Evolutionary conservation across 2,329 filamentous ascomycete genomes (phyloP).

Genomic region (Penicillium hordei): DNA sequence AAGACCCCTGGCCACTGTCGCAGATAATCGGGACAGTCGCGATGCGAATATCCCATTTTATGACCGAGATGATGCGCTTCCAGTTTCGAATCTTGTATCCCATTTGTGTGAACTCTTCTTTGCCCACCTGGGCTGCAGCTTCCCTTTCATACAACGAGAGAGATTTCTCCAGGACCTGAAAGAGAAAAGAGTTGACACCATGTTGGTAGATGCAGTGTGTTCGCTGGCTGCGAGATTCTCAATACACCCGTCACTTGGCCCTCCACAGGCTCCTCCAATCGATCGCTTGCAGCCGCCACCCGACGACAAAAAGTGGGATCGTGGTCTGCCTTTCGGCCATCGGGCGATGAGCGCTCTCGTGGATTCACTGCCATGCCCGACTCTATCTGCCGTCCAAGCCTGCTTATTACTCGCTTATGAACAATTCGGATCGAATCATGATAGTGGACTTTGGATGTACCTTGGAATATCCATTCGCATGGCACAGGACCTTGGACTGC

Average conservation of each 20-base stretch:
- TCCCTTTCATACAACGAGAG: slow-evolving; percentile 73
- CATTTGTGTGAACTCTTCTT: slow-evolving; percentile 81
- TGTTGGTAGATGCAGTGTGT: slow-evolving; percentile 83
- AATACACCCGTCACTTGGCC: slow-evolving; percentile 53
- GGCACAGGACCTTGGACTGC: slow-evolving; percentile 75
- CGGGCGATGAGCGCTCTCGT: slow-evolving; percentile 79
- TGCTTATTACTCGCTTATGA: slow-evolving; percentile 83
- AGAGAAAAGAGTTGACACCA: slow-evolving; percentile 78
- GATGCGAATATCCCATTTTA: slow-evolving; percentile 65
- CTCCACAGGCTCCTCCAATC: slow-evolving; percentile 53
- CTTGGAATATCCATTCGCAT: slow-evolving; percentile 82
- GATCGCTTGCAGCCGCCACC: slow-evolving; percentile 36
- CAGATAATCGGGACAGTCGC: slow-evolving; percentile 31
- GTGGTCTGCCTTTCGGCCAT: slow-evolving; percentile 75
- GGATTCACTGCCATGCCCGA: slow-evolving; percentile 79
- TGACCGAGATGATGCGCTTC: slow-evolving; percentile 67
- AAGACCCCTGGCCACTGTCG: slow-evolving; percentile 19
- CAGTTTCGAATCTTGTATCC: slow-evolving; percentile 72
- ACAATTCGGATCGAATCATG: slow-evolving; percentile 82
- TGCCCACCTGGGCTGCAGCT: slow-evolving; percentile 77
- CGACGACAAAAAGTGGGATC: slow-evolving; percentile 57
- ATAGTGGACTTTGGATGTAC: slow-evolving; percentile 93
- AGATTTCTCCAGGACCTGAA: slow-evolving; percentile 73
- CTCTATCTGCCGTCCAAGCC: slow-evolving; percentile 79
- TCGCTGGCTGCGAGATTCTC: slow-evolving; percentile 80